Conservation (phyloP, 2,329 filamentous ascomycete genomes). For the Claviceps spartinae region DNA sequence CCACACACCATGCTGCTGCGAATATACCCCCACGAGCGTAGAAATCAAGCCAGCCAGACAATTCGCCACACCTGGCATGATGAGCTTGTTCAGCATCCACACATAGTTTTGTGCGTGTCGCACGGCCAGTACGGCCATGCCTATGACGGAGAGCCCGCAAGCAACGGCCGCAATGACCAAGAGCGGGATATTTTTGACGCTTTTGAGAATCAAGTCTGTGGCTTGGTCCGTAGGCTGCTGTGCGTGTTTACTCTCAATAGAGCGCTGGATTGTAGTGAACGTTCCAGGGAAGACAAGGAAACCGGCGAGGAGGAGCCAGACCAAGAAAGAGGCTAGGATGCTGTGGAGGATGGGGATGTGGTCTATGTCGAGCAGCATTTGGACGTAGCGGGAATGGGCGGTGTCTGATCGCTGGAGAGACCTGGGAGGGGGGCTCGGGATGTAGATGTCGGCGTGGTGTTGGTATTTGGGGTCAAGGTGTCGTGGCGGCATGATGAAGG, state of each 20-base stretch:
- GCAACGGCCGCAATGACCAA: constrained; percentile 30
- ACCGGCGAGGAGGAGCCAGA: constrained; percentile 36
- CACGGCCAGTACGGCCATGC: constrained; percentile 30
- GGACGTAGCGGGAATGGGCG: constrained; percentile 25
- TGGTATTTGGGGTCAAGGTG: constrained; percentile 6
- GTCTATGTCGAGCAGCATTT: constrained; percentile 35
- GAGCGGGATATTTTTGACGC: constrained; percentile 22
- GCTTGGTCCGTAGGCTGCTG: constrained; percentile 8
- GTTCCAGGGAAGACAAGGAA: constrained; percentile 40
- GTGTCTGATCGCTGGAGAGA: constrained; percentile 11
- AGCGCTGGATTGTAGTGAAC: constrained; percentile 28
- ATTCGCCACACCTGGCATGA: constrained; percentile 32
- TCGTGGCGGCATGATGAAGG: constrained; percentile 2
- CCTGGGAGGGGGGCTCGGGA: not conserved
- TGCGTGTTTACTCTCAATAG: constrained; percentile 11
- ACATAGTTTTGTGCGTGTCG: constrained; percentile 35
- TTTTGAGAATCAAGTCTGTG: constrained; percentile 11
- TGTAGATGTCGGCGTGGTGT: not conserved
- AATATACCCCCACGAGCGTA: constrained; percentile 35
- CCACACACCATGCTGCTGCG: constrained; percentile 30
- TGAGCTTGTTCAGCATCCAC: constrained; percentile 39
- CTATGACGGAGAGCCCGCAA: constrained; percentile 20
- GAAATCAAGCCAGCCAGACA: constrained; percentile 35
- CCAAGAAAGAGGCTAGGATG: constrained; percentile 25
- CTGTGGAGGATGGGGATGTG: constrained; percentile 32